These are phyloP conservation scores for Zasmidium cellare DNA, from an alignment of 2,329 filamentous ascomycete genomes.

Conservation along the genomic window DNA sequence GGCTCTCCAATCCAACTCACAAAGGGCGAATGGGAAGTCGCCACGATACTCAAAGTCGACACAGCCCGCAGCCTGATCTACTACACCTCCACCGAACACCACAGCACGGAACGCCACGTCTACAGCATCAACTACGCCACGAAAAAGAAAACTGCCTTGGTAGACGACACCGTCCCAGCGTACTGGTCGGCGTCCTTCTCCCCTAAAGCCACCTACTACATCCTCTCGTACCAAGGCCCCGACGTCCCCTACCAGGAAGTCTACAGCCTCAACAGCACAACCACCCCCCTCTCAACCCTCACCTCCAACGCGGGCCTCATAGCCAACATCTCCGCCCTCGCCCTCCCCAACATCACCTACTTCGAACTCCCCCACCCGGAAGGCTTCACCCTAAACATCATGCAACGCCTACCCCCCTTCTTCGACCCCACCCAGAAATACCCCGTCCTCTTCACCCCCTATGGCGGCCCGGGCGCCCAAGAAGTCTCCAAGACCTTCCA, in stretches of 20 bases:
- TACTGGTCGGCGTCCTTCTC: slow-evolving; percentile 68
- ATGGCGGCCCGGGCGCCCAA: slow-evolving; percentile 67
- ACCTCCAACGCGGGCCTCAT: slow-evolving; percentile 61
- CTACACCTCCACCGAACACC: slow-evolving; percentile 64
- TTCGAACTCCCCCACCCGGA: slow-evolving; percentile 63
- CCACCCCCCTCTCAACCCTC: slow-evolving; percentile 58
- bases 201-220: slow-evolving; percentile 61
- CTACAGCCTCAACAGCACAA: slow-evolving; percentile 59
- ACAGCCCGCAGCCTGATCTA: slow-evolving; percentile 58
- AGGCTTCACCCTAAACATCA: slow-evolving; percentile 63
- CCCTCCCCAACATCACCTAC: slow-evolving; percentile 64
- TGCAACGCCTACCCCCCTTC: slow-evolving; percentile 64
- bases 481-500: slow-evolving; percentile 60
- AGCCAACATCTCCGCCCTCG: slow-evolving; percentile 58
- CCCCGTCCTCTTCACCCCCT: slow-evolving; percentile 66
- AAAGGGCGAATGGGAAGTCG: slow-evolving; percentile 66
- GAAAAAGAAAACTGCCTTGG: slow-evolving; percentile 57
- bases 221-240: slow-evolving; percentile 64
- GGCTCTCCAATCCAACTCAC: slow-evolving; percentile 44
- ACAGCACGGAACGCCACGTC: slow-evolving; percentile 67
- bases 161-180: slow-evolving; percentile 60
- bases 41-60: slow-evolving; percentile 61
- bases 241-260: slow-evolving; percentile 70
- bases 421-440: slow-evolving; percentile 65
- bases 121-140: slow-evolving; percentile 65